Evolutionary conservation across 1,139 yeast species (phyloP), one percentile per base, ranked within the genome.

Genomic region (Hyphopichia buzzinii): DNA sequence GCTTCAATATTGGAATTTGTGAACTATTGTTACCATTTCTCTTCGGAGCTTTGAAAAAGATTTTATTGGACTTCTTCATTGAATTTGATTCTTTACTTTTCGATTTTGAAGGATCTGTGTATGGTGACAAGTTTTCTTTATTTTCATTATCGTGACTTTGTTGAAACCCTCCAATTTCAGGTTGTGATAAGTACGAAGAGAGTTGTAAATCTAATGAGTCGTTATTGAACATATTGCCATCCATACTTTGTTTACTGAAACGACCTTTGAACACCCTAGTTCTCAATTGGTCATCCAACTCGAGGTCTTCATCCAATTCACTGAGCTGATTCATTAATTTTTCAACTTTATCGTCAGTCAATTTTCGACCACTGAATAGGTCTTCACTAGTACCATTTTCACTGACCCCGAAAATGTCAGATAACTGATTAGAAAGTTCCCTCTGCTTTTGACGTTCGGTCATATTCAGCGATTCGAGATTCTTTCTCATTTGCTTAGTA

Each of bases 231-330:
- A 41, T 41, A 23, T 41, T 48, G 28, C 47, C 41, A 23, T 41
- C 40, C 14, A 10, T 23, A 5, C 11, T 7, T 27, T 37, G 40
- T 29, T 44, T 49, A 29, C 49, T 56, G 41, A 67, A 65, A 26
- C 75, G 47, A 7, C 71, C 72, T 41, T 61, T 64, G 47, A 61
- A 64, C 29, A 68, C 65, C 17, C 75, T 55, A 2, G 78, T 67
- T 46, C 80, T 62, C 33, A 71, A 60, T 46, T 68, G 74, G 44
- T 64, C 73, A 49, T 74, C 80, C 36, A 73, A 43, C 39, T 70
- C 77, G 25, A 53, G 64, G 35, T 62, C 67, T 15, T 48, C 52
- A 28, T 48, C 50, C n/a, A 49, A 46, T 15, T 59, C 63, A 7
- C 48, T 38, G 35, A 65, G 44, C 12, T 62, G 59, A 36, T 49